These are phyloP conservation scores for Leucocoprinus birnbaumii DNA, from an alignment of 768 basidiomycete genomes.

Conservation along the genomic window DNA sequence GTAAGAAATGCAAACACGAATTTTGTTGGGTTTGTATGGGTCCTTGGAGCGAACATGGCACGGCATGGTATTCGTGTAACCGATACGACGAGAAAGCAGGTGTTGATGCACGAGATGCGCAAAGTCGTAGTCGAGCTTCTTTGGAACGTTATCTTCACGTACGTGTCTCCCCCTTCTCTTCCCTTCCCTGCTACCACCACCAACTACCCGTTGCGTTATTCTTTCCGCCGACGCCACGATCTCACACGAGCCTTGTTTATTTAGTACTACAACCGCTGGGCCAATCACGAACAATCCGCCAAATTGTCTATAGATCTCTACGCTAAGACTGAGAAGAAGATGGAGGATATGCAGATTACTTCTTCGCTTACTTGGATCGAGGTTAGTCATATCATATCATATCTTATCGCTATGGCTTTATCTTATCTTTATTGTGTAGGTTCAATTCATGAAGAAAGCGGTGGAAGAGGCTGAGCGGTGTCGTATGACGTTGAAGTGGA, in stretches of 20 bases:
- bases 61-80: slow-evolving; percentile 97
- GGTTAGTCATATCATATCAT: slow-evolving; percentile 24
- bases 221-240: neutral
- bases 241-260: neutral
- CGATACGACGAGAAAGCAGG: slow-evolving; percentile 93
- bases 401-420: neutral
- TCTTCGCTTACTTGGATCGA: slow-evolving; percentile 97
- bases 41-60: slow-evolving; percentile 97
- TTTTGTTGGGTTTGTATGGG: slow-evolving; percentile 99
- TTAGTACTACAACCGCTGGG: slow-evolving; percentile 98
- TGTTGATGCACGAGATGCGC: slow-evolving; percentile 86
- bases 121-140: slow-evolving; percentile 85
- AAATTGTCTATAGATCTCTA: slow-evolving; percentile 92
- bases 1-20: slow-evolving; percentile 98
- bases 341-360: slow-evolving; percentile 98
- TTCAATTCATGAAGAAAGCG: slow-evolving; percentile 98
- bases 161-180: slow-evolving; percentile 29
- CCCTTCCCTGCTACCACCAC: too few species aligned
- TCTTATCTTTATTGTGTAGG: neutral
- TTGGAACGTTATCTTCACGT: slow-evolving; percentile 96
- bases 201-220: too few species aligned
- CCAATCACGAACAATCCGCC: slow-evolving; percentile 99
- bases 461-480: slow-evolving; percentile 90
- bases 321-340: slow-evolving; percentile 97
- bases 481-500: slow-evolving; percentile 97